phyloP scores from a whole-genome alignment of 257 asterid genomes.

The Penstemon newberryi region DNA sequence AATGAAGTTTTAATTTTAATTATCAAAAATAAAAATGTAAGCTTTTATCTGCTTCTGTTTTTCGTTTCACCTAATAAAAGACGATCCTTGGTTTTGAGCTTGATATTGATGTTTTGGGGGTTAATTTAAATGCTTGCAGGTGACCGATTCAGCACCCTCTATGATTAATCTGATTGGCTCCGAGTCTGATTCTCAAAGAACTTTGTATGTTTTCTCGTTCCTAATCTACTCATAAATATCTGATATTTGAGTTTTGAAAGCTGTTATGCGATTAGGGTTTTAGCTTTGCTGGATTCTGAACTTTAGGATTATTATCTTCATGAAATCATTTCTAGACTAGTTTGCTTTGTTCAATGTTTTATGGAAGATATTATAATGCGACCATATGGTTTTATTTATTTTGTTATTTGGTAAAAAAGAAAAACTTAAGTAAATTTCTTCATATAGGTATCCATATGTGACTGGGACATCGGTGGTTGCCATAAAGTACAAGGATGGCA shows the following conservation, averaged over 20 bases:
- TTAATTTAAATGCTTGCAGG: slow-evolving; percentile 34
- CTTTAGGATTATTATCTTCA: no score
- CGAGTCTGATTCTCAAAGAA: slow-evolving; percentile 70
- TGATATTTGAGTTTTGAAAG: slow-evolving; percentile 5
- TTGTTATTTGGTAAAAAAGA: not conserved
- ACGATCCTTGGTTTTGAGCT: not conserved
- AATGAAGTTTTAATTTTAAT: no score
- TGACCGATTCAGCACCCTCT: slow-evolving; percentile 53
- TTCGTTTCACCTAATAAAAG: not conserved
- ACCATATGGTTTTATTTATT: not conserved
- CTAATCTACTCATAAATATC: slow-evolving; percentile 25
- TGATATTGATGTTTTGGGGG: not conserved
- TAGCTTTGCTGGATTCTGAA: slow-evolving; percentile 12
- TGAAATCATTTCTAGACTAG: no score
- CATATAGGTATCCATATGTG: slow-evolving; percentile 74
- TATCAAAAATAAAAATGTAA: no score
- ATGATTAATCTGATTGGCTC: slow-evolving; percentile 50
- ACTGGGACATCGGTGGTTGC: slow-evolving; percentile 93
- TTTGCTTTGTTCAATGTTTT: not conserved
- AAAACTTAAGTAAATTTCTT: not conserved
- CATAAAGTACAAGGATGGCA: slow-evolving; percentile 91
- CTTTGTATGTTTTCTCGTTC: slow-evolving; percentile 50
- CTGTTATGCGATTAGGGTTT: slow-evolving; percentile 34
- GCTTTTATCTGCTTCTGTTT: not conserved
- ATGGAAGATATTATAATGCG: no score